phyloP scores from a whole-genome alignment of 1,139 yeast genomes.

The Debaryomyces sp. region DNA sequence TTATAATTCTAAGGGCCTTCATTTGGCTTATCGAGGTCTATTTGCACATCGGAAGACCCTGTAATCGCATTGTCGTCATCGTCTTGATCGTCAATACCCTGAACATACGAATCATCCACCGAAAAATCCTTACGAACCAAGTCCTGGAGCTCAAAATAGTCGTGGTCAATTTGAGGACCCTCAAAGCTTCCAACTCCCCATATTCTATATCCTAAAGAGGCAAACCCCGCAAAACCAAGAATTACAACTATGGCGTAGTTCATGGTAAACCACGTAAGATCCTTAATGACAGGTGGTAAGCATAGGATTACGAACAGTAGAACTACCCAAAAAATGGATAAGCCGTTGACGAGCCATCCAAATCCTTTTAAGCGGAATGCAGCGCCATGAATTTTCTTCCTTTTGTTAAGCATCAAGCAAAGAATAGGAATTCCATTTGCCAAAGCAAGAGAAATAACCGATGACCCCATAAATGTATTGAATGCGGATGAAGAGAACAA shows the following conservation, averaged over 20 bases:
- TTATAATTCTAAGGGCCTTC: not conserved
- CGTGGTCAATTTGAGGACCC: constrained; percentile 65
- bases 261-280: constrained; percentile 61
- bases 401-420: constrained; percentile 59
- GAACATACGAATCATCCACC: constrained; percentile 14
- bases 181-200: constrained; percentile 67
- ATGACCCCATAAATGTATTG: constrained; percentile 86
- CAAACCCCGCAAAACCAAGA: constrained; percentile 46
- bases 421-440: constrained; percentile 80
- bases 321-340: constrained; percentile 63
- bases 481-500: constrained; percentile 75
- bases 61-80: constrained; percentile 14
- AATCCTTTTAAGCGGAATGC: constrained; percentile 66
- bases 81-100: constrained; percentile 18
- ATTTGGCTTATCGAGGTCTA: not conserved
- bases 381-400: constrained; percentile 68
- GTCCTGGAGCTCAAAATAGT: constrained; percentile 44
- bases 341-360: constrained; percentile 65
- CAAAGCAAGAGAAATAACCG: constrained; percentile 73
- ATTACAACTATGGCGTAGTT: constrained; percentile 75
- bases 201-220: constrained; percentile 51
- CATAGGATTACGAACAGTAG: constrained; percentile 67
- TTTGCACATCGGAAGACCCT: not conserved
- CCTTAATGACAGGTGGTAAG: constrained; percentile 71
- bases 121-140: constrained; percentile 12